Conservation (phyloP, 2,329 filamentous ascomycete genomes). For the Ophiostoma perfectum region DNA sequence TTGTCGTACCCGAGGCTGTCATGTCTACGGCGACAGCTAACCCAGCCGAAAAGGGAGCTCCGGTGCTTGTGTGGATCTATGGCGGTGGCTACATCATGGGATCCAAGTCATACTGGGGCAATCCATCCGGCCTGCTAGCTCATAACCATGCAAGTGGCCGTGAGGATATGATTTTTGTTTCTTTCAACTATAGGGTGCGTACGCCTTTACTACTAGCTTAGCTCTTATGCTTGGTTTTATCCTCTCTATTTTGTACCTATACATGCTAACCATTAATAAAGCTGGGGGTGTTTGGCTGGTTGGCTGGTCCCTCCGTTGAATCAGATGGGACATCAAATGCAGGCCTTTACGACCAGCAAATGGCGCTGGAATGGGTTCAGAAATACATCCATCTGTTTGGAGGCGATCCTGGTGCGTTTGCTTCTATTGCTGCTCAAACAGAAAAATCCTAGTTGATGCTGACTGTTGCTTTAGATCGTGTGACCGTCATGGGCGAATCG, state of each 20-base stretch:
- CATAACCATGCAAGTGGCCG: constrained; percentile 10
- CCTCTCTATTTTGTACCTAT: no score
- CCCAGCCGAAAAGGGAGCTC: background rate
- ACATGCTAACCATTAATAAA: background rate
- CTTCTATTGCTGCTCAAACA: background rate
- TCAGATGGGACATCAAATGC: constrained; percentile 31
- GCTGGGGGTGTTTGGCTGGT: constrained; percentile 14
- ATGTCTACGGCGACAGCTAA: background rate
- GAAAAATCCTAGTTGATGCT: background rate
- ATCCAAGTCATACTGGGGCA: constrained; percentile 14
- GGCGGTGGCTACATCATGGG: constrained; percentile 16
- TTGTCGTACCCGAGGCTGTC: constrained; percentile 10
- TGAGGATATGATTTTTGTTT: constrained; percentile 14
- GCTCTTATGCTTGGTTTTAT: no score
- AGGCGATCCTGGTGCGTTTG: constrained; percentile 35
- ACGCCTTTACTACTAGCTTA: background rate
- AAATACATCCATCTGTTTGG: constrained; percentile 41
- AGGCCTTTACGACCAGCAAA: constrained; percentile 37
- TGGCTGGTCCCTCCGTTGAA: constrained; percentile 13
- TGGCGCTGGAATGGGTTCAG: constrained; percentile 43
- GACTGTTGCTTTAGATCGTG: constrained; percentile 27
- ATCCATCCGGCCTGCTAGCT: constrained; percentile 8
- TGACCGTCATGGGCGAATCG: constrained; percentile 45
- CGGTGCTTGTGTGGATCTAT: constrained; percentile 16
- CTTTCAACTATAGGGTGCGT: constrained; percentile 14